phyloP scores from a whole-genome alignment of 352 stramenopile genomes.

The Albugo laibachii region DNA sequence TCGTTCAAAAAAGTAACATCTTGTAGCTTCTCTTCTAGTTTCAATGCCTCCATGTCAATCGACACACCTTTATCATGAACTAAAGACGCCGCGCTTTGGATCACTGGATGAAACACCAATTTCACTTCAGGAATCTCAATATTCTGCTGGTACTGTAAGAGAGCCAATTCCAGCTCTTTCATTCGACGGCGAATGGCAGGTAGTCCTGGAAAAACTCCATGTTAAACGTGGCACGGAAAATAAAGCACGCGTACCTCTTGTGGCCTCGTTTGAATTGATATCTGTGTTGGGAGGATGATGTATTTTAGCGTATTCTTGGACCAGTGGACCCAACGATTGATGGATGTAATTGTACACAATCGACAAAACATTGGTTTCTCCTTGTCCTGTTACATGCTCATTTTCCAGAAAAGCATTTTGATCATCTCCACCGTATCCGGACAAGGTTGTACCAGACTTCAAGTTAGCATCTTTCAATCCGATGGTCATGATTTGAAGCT shows the following conservation, averaged over 20 bases:
- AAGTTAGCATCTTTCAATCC: slow-evolving; percentile 27
- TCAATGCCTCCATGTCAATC: slow-evolving; percentile 66
- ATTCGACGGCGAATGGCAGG: slow-evolving; percentile 79
- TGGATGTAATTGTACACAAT: slow-evolving; percentile 82
- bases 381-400: slow-evolving; percentile 32
- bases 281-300: slow-evolving; percentile 54
- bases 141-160: slow-evolving; percentile 89
- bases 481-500: slow-evolving; percentile 78
- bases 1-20: slow-evolving; percentile 74
- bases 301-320: slow-evolving; percentile 74
- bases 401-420: slow-evolving; percentile 25
- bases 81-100: slow-evolving; percentile 57
- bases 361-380: slow-evolving; percentile 45
- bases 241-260: slow-evolving; percentile 14
- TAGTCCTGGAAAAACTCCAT: slow-evolving; percentile 19
- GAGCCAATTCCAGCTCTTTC: slow-evolving; percentile 86
- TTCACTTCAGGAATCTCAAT: slow-evolving; percentile 88
- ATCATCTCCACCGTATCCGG: too few relatives aligned
- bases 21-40: slow-evolving; percentile 62
- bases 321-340: slow-evolving; percentile 67
- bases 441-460: background rate
- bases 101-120: slow-evolving; percentile 72
- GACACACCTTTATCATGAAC: slow-evolving; percentile 51
- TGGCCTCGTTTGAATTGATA: slow-evolving; percentile 36
- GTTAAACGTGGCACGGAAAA: slow-evolving; percentile 17